Evolutionary conservation across 176 grass and related monocot genomes (phyloP), one percentile per base, ranked within the genome.

Genomic region (Metroxylon sagu): DNA sequence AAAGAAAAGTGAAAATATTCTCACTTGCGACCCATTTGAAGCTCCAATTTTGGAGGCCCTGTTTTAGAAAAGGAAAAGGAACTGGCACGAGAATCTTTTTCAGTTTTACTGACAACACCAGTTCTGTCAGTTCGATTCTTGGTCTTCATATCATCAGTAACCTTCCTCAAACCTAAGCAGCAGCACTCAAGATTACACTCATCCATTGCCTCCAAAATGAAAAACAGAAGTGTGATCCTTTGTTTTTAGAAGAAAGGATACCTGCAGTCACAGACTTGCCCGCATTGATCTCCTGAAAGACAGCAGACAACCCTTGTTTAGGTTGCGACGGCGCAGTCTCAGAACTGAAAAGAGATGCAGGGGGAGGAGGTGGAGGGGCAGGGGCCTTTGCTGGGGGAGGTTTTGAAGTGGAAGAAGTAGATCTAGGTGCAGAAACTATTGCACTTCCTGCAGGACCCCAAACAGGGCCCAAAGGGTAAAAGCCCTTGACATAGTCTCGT

Each of bases 1-100:
- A 29, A 54, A 30, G 26, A 52, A 54, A 56, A 51, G 18, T 26
- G n/a, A 62, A 73, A 51, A 39, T 48, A 26, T 23, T 18, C 90
- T 79, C 56, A 98, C 94, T 98, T 98, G 76, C 88, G 94, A 39
- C 94, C 94, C 88, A 98, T 85, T 74, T 86, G 88, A 67, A 98
- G 94, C 80, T 98, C 94, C 61, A 98, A 67, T 72, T 98, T 98
- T 25, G 88, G 88, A 8, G 94, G 79, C 60, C 74, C 79, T 61
- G 63, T 77, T 63, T 88, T 81, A 48, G 21, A 29, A 69, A 80
- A 78, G 49, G 79, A 78, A 82, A 86, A 85, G n/a, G 84, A 64
- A 16, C 76, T 79, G 19, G 76, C 28, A 71, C 66, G 81, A 78
- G 70, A 58, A 70, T 61, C 53, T 56, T 92, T 98, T 74, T 77